Evolutionary conservation across 2,329 filamentous ascomycete species (phyloP), one percentile per base, ranked within the genome.

Genomic region (Colletotrichum sp.): DNA sequence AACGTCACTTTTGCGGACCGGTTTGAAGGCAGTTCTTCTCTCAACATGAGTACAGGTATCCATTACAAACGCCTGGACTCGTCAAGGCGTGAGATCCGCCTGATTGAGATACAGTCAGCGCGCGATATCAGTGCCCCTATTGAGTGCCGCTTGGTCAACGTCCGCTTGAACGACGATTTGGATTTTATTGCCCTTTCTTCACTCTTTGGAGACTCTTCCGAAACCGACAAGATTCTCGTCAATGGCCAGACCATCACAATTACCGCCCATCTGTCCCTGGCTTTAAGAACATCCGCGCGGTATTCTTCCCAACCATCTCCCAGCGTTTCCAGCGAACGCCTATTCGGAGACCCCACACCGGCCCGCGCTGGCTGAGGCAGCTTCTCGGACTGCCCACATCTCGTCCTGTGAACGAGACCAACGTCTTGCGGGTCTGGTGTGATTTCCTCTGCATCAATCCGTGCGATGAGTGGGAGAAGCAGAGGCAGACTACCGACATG

Each of bases 111-210:
- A 48, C 79, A 82, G 59, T 79, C 83, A 9, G 73, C 80, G 30
- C 77, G 76, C 75, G 76, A 73, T 59, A 75, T 82, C 67, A 78
- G 78, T 28, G 82, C 83, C 28, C 77, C 78, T 10, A 73, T 84
- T 55, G 79, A 80, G n/a, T 84, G 82, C 68, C 83, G 83, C 16
- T 77, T 84, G 30, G 77, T 85, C 30, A 82, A 80, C 26, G 74
- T 80, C 36, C 76, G 77, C 4, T 79, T 84, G 48, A 79, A 71
- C 61, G 75, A 81, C 16, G 70, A 79, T 7, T 43, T 75, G 56
- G 79, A 83, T 52, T 82, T 80, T 59, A 79, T 82, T 75, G 82
- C 79, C 71, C 79, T 83, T 26, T 82, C 82, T 7, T 78, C 82
- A 4, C 76, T 83, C 7, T 78, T 81, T 38, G 82, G 80, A 38